Conservation (phyloP, 768 basidiomycete species). For the Leucocoprinus sp. region DNA sequence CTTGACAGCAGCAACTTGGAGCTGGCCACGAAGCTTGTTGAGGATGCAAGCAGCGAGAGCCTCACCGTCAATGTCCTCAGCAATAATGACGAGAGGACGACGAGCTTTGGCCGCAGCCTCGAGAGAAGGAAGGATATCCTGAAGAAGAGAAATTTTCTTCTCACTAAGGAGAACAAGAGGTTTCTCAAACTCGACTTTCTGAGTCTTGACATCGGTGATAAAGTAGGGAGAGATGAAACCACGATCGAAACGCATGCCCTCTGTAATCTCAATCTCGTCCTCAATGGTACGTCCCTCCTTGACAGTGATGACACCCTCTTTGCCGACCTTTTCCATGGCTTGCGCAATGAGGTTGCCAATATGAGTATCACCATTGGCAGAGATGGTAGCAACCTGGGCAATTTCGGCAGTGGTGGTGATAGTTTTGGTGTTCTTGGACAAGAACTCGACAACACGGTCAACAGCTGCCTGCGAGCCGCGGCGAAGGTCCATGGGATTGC, state of each 20-base stretch:
- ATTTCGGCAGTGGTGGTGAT: slow-evolving; percentile 98
- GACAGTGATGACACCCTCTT: slow-evolving; percentile 99
- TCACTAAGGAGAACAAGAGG: slow-evolving; percentile 89
- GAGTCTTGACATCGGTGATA: slow-evolving; percentile 94
- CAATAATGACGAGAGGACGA: slow-evolving; percentile 92
- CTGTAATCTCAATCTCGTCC: slow-evolving; percentile 98
- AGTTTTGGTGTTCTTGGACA: slow-evolving; percentile 80
- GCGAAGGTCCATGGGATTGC: slow-evolving; percentile 99
- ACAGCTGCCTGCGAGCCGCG: slow-evolving; percentile 97
- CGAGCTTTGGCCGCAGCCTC: slow-evolving; percentile 72
- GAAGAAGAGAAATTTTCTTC: slow-evolving; percentile 94
- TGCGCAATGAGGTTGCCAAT: slow-evolving; percentile 93
- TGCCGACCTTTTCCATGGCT: slow-evolving; percentile 99
- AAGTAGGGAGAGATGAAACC: slow-evolving; percentile 98
- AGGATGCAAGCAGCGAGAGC: slow-evolving; percentile 96
- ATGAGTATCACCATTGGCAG: slow-evolving; percentile 73
- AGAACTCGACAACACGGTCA: slow-evolving; percentile 87
- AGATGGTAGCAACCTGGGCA: slow-evolving; percentile 97
- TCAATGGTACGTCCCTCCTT: slow-evolving; percentile 98
- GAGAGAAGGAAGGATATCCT: slow-evolving; percentile 91
- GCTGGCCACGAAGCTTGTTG: slow-evolving; percentile 98
- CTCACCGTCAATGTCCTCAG: slow-evolving; percentile 97
- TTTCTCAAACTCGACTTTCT: slow-evolving; percentile 96
- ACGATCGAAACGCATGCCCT: slow-evolving; percentile 99
- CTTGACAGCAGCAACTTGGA: slow-evolving; percentile 91